Evolutionary conservation across 495 filamentous ascomycete genomes (phyloP).

Genomic region (Friedmanniomyces endolithicus): DNA sequence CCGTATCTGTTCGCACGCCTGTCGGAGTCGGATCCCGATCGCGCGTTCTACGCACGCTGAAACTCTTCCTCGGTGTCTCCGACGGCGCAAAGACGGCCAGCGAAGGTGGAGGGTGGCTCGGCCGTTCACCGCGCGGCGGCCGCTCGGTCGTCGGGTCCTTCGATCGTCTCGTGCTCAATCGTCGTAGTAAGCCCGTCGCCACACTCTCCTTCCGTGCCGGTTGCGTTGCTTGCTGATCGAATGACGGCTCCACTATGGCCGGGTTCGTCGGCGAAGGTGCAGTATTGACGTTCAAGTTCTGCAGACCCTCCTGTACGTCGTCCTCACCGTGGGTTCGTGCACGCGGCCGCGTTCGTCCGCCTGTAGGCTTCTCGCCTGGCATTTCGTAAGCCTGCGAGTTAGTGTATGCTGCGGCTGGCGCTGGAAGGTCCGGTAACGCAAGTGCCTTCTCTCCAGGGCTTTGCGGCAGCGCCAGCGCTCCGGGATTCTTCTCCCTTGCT

Average conservation of each 20-base stretch:
- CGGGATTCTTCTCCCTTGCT: slow-evolving; percentile 48
- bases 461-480: slow-evolving; percentile 43
- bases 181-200: slow-evolving; percentile 70
- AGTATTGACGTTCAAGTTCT: slow-evolving; percentile 52
- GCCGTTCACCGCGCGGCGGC: slow-evolving; percentile 37
- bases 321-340: slow-evolving; percentile 94
- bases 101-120: slow-evolving; percentile 52
- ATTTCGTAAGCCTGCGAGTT: slow-evolving; percentile 72
- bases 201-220: slow-evolving; percentile 74
- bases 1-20: slow-evolving; percentile 48
- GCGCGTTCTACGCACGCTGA: slow-evolving; percentile 62
- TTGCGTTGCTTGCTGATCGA: slow-evolving; percentile 53
- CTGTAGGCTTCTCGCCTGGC: slow-evolving; percentile 65
- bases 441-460: slow-evolving; percentile 46
- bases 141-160: slow-evolving; percentile 33
- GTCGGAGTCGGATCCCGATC: slow-evolving; percentile 42
- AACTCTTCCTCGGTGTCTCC: slow-evolving; percentile 57
- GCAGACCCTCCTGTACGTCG: slow-evolving; percentile 64
- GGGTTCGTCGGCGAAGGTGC: slow-evolving; percentile 41
- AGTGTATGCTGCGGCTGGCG: slow-evolving; percentile 84
- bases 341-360: slow-evolving; percentile 66
- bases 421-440: slow-evolving; percentile 58
- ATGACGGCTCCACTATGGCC: slow-evolving; percentile 42
- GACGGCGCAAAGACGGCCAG: slow-evolving; percentile 62
- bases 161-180: slow-evolving; percentile 77